phyloP scores from a whole-genome alignment of 805 yeast genomes.

The Wickerhamomyces alni region DNA sequence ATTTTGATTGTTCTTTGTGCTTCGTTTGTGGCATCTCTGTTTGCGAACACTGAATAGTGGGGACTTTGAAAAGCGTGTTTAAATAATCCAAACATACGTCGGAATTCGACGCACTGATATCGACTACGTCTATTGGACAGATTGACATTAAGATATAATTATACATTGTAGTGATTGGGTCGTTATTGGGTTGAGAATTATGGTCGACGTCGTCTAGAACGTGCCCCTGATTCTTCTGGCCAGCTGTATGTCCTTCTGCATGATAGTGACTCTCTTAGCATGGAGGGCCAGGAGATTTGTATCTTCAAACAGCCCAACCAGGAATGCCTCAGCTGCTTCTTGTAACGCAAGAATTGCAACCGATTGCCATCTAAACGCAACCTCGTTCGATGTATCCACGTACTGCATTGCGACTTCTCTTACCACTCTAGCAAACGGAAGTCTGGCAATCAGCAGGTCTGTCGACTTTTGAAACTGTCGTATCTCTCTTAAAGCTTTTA shows the following conservation, averaged over 20 bases:
- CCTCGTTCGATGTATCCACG: constrained; percentile 42
- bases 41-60: background rate
- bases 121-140: no score
- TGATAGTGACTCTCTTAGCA: constrained; percentile 78
- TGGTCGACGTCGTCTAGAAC: background rate
- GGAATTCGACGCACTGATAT: no score
- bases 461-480: constrained; percentile 62
- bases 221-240: constrained; percentile 71
- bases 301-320: constrained; percentile 69
- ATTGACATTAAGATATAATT: no score
- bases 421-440: constrained; percentile 74
- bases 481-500: constrained; percentile 61
- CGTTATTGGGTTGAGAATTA: no score
- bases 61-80: no score
- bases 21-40: background rate
- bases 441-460: constrained; percentile 59
- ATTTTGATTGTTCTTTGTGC: no score
- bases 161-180: no score
- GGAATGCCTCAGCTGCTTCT: constrained; percentile 76
- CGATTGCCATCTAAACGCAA: constrained; percentile 71
- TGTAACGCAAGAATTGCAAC: constrained; percentile 73
- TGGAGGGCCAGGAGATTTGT: constrained; percentile 74
- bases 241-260: constrained; percentile 77
- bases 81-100: no score
- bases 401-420: constrained; percentile 61